Evolutionary conservation across 1,139 yeast species (phyloP), one percentile per base, ranked within the genome.

Genomic region (Scheffersomyces parashehatae): DNA sequence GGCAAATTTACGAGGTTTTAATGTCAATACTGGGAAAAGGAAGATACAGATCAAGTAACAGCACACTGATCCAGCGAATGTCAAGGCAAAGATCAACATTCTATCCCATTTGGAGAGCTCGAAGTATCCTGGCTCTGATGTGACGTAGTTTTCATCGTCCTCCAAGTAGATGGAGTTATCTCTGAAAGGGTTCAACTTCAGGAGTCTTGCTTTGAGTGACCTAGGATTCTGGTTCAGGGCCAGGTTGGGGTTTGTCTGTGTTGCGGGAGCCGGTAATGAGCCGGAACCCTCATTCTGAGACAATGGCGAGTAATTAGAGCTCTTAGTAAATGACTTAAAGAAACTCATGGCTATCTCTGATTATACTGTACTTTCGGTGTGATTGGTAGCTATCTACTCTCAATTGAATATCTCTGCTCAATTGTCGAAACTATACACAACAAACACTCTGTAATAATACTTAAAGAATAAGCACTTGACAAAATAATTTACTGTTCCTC

Each of bases 1-100:
- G 14, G 85, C 83, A 60, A 82, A 81, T 55, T 82, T 82, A 38
- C 78, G 62, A 0, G 86, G 86, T 54, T 76, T 79, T 36, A 81
- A 60, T 2, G 81, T 64, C 38, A 82, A 63, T 10, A 82, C 66
- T 0, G 87, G 86, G 60, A 82, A 77, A 40, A 82, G 62, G 46
- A 80, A 67, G 40, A 81, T 69, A 53, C 85, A 79, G 15, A 81
- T 73, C 41, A 72, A 50, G 58, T 79, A 81, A 53, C 86, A 82
- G 26, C 75, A 67, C 11, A 71, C 58, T 0, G 83, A 71, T 1
- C 85, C 85, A 3, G 75, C 76, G 54, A 82, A 70, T 0, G 83
- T 75, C 35, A 81, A 69, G 2, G 73, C 78, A 59, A 82, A 82
- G 4, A 82, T 68, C 12, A 82, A 61, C 68, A 81, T 71, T 45